These are phyloP conservation scores for Zygosaccharomyces bisporus DNA, from an alignment of 805 yeast genomes.

Conservation along the genomic window DNA sequence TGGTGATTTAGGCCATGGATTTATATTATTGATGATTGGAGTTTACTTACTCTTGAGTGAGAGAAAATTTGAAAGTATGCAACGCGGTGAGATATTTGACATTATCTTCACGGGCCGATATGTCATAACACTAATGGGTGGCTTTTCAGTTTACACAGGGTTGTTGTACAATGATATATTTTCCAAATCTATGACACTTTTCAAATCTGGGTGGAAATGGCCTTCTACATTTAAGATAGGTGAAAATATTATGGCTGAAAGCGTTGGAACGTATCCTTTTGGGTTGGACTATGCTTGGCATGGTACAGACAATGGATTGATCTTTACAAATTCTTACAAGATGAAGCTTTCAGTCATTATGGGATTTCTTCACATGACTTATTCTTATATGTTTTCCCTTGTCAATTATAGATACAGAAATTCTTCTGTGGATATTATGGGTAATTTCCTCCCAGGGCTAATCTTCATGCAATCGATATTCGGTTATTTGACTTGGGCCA, in stretches of 20 bases:
- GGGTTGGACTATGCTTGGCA: constrained; percentile 98
- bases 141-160: constrained; percentile 94
- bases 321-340: constrained; percentile 92
- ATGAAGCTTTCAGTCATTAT: constrained; percentile 93
- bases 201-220: constrained; percentile 92
- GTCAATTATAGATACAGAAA: constrained; percentile 71
- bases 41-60: constrained; percentile 69
- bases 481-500: constrained; percentile 83
- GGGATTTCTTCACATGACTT: constrained; percentile 95
- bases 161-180: constrained; percentile 89
- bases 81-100: constrained; percentile 89
- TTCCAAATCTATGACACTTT: constrained; percentile 84
- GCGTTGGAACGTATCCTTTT: constrained; percentile 67
- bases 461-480: constrained; percentile 95
- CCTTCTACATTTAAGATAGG: constrained; percentile 70
- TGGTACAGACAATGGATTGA: constrained; percentile 85
- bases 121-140: constrained; percentile 86
- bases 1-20: constrained; percentile 97
- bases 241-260: constrained; percentile 61
- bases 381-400: constrained; percentile 78
- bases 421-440: constrained; percentile 74
- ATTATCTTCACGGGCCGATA: constrained; percentile 96
- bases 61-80: constrained; percentile 57
- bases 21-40: constrained; percentile 74
- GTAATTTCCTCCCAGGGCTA: constrained; percentile 92